Evolutionary conservation across 495 filamentous ascomycete genomes (phyloP), one percentile per base, ranked within the genome.

Genomic region (Trichoderma orchidacearum): DNA sequence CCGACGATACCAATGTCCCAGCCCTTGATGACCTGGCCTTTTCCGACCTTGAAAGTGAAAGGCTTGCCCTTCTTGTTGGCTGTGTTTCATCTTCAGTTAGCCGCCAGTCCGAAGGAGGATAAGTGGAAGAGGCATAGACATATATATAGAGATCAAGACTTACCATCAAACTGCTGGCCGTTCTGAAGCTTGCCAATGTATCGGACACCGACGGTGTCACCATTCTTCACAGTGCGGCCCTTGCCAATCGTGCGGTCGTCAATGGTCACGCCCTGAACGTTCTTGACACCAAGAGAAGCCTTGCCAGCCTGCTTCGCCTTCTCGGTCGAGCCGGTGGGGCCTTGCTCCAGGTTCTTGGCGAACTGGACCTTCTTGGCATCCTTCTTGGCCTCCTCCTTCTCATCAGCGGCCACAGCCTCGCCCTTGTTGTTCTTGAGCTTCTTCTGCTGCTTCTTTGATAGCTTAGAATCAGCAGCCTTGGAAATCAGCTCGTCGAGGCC

Each of bases 371-470:
- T 96, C 83, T 97, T 98, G 68, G 89, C 86, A 30, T 70, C 70
- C 74, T 87, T 86, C 60, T 69, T 61, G 31, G 77, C 68, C 64
- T 75, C 75, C 9, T 73, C 70, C 58, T 81, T 81, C 60, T 82
- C 76, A 68, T 85, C 80, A 48, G 74, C 75, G 51, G 75, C 68
- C 57, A 85, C 78, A 48, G 92, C 83, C 60, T 95, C 84, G 50
- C 92, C 92, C 66, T 91, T 85, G 76, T 95, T 96, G 76, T 93
- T 94, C 85, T 97, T 97, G 21, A 95, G 78, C 80, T 96, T 99
- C 83, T 99, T 97, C 64, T 85, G 83, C 70, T 98, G 89, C 77
- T 96, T 97, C 81, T 97, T 96, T 79, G 83, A 92, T 54, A 94
- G 78, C 64, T 85, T 85, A 59, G 79, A 72, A 58, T 77, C 73